Evolutionary conservation across 148 eudicot genomes (phyloP), one percentile per base, ranked within the genome.

Genomic region (Silene conica): DNA sequence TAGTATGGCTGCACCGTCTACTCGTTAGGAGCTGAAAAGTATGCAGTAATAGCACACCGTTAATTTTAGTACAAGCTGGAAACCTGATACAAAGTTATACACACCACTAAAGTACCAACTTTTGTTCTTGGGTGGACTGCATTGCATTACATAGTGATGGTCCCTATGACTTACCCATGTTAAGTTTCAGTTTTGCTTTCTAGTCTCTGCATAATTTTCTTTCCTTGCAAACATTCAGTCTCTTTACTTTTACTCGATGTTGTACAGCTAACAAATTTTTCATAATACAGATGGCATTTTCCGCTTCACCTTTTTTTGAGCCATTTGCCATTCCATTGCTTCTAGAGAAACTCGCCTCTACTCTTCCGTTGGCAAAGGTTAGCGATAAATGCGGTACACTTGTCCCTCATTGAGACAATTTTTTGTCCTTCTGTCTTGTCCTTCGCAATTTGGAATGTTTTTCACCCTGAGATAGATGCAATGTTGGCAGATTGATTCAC

Each of bases 251-350:
- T 19, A 43, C 12, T 38, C 31, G 21, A 60, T 63, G 63, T 16
- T 19, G 3, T 22, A 55, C 16, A 66, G 20, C 20, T 46, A 13
- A 57, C 65, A 43, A 10, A n/a, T 59, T 69, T 58, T 11, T 46
- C 54, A 25, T 73, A 50, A 56, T 58, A 15, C 88, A 95, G 98
- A 70, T 88, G 84, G 96, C 94, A 19, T 89, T 90, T 81, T 91
- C 89, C 74, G 86, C 93, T 48, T 86, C 98, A 26, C 87, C 90
- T 66, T 86, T 83, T 60, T 90, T 90, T 77, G 97, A 90, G 88
- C 98, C 97, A 74, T 90, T 85, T 84, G 82, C 86, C 67, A 76
- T 95, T 74, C 98, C 96, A 12, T 77, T 95, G 85, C 92, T 95
- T 78, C 86, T 95, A 58, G 97, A 92, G 73, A 95, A 95, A 80